Conservation (phyloP, 2,329 filamentous ascomycete genomes). For the Penicillium brevicompactum region DNA sequence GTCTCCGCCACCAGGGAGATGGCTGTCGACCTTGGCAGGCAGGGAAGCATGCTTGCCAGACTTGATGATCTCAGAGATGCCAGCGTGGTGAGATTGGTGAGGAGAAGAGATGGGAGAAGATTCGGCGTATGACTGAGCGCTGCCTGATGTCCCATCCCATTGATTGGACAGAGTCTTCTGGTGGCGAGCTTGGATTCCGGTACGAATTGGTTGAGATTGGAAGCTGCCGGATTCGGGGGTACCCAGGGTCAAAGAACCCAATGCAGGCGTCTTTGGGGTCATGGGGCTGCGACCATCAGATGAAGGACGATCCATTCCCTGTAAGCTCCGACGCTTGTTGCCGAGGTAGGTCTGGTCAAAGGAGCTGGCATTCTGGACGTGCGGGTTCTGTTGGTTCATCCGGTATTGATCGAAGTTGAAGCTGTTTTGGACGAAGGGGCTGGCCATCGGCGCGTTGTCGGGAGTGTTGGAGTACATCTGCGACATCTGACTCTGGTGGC, state of each 20-base stretch:
- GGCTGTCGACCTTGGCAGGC: conserved; percentile 76
- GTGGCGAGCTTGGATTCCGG: conserved; percentile 63
- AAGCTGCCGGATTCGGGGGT: conserved; percentile 73
- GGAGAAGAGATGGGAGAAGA: conserved; percentile 83
- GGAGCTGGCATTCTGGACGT: conserved; percentile 42
- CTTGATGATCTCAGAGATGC: conserved; percentile 86
- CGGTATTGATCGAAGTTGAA: conserved; percentile 80
- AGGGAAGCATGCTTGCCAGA: conserved; percentile 82
- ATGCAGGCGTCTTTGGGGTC: conserved; percentile 80
- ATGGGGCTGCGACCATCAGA: conserved; percentile 78
- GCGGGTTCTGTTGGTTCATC: conserved; percentile 53
- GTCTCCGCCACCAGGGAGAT: conserved; percentile 44
- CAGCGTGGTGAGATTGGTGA: conserved; percentile 59
- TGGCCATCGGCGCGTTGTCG: conserved; percentile 88
- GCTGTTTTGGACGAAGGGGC: conserved; percentile 74
- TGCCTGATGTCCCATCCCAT: conserved; percentile 86
- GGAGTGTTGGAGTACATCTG: conserved; percentile 86
- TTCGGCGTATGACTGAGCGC: conserved; percentile 81
- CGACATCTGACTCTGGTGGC: conserved; percentile 69
- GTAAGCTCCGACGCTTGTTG: conserved; percentile 62
- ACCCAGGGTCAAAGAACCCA: conserved; percentile 71
- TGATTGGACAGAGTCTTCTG: conserved; percentile 85
- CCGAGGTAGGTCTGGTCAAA: conserved; percentile 61
- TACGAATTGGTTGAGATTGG: conserved; percentile 75
- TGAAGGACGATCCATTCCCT: conserved; percentile 70